Base-by-base conservation (phyloP, 805 yeast genomes). In the Debaryomyces hansenii region DNA sequence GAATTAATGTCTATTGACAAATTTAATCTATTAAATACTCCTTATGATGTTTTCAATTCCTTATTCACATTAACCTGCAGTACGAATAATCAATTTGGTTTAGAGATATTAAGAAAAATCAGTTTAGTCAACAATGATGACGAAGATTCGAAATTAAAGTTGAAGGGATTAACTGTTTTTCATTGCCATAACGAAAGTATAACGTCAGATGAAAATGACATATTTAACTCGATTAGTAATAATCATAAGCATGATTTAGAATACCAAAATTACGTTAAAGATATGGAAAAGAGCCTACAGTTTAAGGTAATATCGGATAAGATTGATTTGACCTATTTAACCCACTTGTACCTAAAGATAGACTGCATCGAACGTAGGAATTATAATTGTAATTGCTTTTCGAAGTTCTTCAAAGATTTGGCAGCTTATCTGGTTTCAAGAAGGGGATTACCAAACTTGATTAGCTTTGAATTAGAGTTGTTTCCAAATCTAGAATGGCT, bases 401-500 rank as follows among this genome's bases (percentile, higher is more conserved):
- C 54, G 5, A 48, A 41, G 6, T 69, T 69, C 45, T 64, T 64
- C 47, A 48, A 56, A 8, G 62, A 65, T 41, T 57, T 67, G 5
- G 45, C 66, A 2, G 18, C 38, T 7, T 65, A 43, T 44, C 56
- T 65, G 10, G 41, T 27, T 6, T 18, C 44, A 2, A 44, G 66
- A 47, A 48, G 47, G 27, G 71, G 71, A 1, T 51, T 67, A 41
- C 72, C 71, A 6, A 65, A 64, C 42, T 49, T 69, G 34, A 42
- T 28, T 4, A 56, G 58, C 40, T 61, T 68, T 43, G 66, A 63
- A 47, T 42, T 66, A 36, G 70, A 63, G 44, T 53, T 62, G 28
- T 63, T 56, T 45, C 72, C 70, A 14, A 63, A 60, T 42, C 41
- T 56, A 21, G 72, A 66, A 41, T 68, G 73, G 73, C 47, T 64